These are phyloP conservation scores for Dactylorhiza incarnata DNA, from an alignment of 106 monocot genomes.

Conservation along the genomic window DNA sequence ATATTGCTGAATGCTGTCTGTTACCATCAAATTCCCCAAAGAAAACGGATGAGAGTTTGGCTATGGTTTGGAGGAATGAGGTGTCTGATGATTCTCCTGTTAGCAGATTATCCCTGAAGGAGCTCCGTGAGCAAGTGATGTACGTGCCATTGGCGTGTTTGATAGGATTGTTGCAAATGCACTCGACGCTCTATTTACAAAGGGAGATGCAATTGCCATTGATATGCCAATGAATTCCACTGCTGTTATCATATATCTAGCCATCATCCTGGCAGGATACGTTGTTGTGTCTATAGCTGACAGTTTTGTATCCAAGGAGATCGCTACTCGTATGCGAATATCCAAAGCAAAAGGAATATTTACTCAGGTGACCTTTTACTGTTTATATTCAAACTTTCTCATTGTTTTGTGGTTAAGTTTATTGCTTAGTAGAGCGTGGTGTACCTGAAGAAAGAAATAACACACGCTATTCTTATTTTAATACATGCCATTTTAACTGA, in stretches of 20 bases:
- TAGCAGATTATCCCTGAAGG: conserved; percentile 54
- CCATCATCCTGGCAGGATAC: conserved; percentile 74
- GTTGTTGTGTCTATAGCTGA: conserved; percentile 97
- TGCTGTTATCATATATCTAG: conserved; percentile 90
- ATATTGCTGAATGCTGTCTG: conserved; percentile 86
- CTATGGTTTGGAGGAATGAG: conserved; percentile 88
- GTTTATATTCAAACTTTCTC: not conserved
- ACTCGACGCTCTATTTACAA: conserved; percentile 61
- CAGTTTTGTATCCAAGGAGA: conserved; percentile 80
- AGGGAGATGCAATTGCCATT: conserved; percentile 90
- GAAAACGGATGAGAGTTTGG: conserved; percentile 57
- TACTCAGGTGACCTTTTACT: conserved; percentile 53
- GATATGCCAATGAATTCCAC: conserved; percentile 95
- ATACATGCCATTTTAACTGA: too few species aligned
- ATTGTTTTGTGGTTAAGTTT: not conserved
- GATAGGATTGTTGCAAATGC: conserved; percentile 76
- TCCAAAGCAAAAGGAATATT: conserved; percentile 89
- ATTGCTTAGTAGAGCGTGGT: not conserved
- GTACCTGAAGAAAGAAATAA: not conserved
- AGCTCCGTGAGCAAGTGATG: conserved; percentile 85
- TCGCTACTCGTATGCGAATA: conserved; percentile 65
- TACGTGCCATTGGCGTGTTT: conserved; percentile 25
- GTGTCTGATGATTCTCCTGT: conserved; percentile 53
- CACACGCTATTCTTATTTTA: not conserved
- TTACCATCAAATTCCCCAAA: conserved; percentile 40